Percentiles rank a stretch among this genome's conserved stretches.
Conservation (phyloP, 345 rosid species). For the Hypericum perforatum region DNA sequence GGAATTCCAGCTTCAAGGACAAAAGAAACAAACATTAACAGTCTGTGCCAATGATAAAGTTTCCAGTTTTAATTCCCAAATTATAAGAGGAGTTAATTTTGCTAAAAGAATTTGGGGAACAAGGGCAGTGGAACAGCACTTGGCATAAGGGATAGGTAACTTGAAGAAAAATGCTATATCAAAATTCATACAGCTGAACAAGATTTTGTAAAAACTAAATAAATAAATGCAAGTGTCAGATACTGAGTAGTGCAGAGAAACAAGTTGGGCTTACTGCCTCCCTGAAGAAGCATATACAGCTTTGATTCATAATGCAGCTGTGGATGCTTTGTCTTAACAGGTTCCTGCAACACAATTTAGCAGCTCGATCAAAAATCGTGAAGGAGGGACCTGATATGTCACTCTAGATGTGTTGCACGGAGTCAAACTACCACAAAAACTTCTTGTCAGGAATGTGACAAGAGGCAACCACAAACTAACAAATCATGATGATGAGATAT, state of each 20-base stretch:
- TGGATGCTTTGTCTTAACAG: conserved; percentile 80
- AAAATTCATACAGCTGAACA: no score
- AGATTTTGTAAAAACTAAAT: neutral
- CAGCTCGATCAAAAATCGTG: no score
- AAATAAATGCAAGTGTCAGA: neutral
- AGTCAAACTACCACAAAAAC: no score
- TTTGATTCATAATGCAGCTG: conserved; percentile 86
- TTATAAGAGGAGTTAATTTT: neutral
- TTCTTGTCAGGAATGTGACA: no score
- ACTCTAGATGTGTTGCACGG: no score
- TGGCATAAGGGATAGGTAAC: no score
- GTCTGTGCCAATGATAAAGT: neutral
- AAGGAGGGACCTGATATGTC: no score
- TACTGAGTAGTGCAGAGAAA: conserved; percentile 9
- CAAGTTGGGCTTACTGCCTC: conserved; percentile 51
- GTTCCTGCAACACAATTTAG: conserved; percentile 36
- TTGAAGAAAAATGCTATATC: no score
- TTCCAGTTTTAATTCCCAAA: neutral
- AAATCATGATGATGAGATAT: no score
- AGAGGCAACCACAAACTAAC: no score
- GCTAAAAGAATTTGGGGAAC: neutral
- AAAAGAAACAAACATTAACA: conserved; percentile 4
- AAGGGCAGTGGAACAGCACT: neutral
- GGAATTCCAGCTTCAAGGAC: conserved; percentile 61
- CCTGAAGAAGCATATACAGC: conserved; percentile 80